Conservation (phyloP, 78 protist species). For the Planoprotostelium fungivorum region DNA sequence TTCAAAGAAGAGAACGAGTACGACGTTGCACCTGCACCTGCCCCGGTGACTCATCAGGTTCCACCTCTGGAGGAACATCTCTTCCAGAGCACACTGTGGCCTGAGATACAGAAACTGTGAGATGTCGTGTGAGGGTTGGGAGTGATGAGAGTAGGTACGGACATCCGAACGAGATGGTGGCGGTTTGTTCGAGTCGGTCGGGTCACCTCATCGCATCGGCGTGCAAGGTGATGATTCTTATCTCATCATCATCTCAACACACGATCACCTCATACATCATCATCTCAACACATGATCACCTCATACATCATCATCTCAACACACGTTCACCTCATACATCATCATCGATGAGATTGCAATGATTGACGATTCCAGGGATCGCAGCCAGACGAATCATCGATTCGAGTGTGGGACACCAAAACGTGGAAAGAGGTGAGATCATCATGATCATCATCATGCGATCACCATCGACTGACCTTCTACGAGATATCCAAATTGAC, state of each 20-base stretch:
- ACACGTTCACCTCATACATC: background rate
- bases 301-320: background rate
- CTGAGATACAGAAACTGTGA: constrained; percentile 44
- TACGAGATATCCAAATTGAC: constrained; percentile 14
- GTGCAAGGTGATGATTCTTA: constrained; percentile 26
- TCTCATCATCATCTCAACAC: too few relatives aligned
- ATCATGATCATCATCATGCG: background rate
- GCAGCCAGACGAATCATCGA: constrained; percentile 39
- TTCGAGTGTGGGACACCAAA: constrained; percentile 47
- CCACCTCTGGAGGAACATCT: constrained; percentile 70
- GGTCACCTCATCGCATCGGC: constrained; percentile 49
- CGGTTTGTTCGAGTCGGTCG: constrained; percentile 33
- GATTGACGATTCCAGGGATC: constrained; percentile 1
- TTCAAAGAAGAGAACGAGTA: background rate
- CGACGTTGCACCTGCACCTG: constrained; percentile 13
- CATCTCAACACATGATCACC: too few relatives aligned
- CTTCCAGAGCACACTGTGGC: constrained; percentile 56
- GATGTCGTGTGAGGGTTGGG: background rate
- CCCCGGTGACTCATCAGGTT: constrained; percentile 22
- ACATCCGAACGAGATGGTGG: constrained; percentile 49
- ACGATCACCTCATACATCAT: too few relatives aligned
- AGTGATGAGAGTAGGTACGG: constrained; percentile 20
- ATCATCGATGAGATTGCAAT: background rate
- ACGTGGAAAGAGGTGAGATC: constrained; percentile 31
- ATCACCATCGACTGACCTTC: background rate